Evolutionary conservation across 495 filamentous ascomycete species (phyloP).

Genomic region (Aspergillus baeticus): DNA sequence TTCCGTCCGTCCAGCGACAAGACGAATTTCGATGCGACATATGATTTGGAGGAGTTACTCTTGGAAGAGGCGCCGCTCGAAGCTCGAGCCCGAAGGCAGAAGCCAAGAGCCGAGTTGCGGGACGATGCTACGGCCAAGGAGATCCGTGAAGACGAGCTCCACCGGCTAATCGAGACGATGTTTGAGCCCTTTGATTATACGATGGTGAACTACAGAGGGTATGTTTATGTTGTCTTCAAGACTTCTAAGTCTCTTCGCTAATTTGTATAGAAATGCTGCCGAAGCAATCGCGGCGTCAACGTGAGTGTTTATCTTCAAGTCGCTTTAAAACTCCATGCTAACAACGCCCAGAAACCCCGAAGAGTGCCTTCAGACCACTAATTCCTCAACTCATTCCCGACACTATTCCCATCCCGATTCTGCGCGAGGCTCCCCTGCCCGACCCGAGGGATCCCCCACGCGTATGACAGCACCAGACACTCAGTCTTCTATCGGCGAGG

Average conservation of each 20-base stretch:
- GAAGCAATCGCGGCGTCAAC: conserved; percentile 38
- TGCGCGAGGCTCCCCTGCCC: conserved; percentile 26
- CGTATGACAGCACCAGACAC: conserved; percentile 25
- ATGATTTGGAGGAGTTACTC: conserved; percentile 91
- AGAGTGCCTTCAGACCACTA: conserved; percentile 35
- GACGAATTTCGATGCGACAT: conserved; percentile 98
- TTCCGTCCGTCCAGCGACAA: conserved; percentile 94
- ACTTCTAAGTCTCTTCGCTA: neutral
- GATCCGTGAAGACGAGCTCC: conserved; percentile 89
- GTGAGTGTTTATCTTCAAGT: conserved; percentile 22
- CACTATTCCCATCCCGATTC: conserved; percentile 42
- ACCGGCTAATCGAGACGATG: conserved; percentile 89
- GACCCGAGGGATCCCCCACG: conserved; percentile 25
- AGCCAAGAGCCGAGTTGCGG: conserved; percentile 84
- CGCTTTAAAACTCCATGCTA: neutral
- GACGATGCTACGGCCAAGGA: conserved; percentile 96
- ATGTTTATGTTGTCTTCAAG: conserved; percentile 19
- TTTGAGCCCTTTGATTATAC: conserved; percentile 98
- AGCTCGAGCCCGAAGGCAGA: conserved; percentile 86
- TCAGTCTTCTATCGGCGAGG: conserved; percentile 28
- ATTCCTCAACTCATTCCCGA: conserved; percentile 32
- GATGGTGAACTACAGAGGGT: conserved; percentile 64
- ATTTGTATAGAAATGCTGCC: conserved; percentile 36
- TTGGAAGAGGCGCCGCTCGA: conserved; percentile 95
- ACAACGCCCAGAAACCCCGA: conserved; percentile 37